Conservation (phyloP, 1,139 yeast genomes). For the Torulaspora globosa region DNA sequence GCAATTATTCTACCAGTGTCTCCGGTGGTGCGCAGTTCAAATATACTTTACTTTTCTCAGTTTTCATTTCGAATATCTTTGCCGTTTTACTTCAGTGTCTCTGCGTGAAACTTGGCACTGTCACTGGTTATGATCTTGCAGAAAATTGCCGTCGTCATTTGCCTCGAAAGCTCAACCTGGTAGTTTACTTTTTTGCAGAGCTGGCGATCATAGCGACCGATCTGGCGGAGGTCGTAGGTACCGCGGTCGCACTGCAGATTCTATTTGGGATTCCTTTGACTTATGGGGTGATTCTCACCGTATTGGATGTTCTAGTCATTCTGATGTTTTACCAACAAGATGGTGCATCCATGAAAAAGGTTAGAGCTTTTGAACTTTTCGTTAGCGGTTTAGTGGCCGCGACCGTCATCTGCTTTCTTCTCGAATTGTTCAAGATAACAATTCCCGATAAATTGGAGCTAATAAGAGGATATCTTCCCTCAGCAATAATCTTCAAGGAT, state of each 20-base stretch:
- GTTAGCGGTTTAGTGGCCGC: constrained; percentile 73
- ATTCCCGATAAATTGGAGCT: constrained; percentile 54
- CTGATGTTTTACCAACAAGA: constrained; percentile 86
- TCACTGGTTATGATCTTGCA: constrained; percentile 86
- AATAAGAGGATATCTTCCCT: constrained; percentile 74
- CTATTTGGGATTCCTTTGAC: constrained; percentile 71
- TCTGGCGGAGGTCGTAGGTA: constrained; percentile 89
- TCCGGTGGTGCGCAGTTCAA: constrained; percentile 88
- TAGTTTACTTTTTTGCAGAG: constrained; percentile 73
- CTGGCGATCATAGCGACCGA: constrained; percentile 90
- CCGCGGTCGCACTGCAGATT: constrained; percentile 84
- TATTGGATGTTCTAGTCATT: constrained; percentile 78
- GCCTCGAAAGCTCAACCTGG: constrained; percentile 55
- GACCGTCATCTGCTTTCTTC: constrained; percentile 79
- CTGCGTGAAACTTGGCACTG: constrained; percentile 82
- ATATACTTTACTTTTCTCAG: constrained; percentile 75
- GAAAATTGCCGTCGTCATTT: constrained; percentile 78
- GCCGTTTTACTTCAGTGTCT: constrained; percentile 83
- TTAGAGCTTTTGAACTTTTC: constrained; percentile 76
- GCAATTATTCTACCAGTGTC: constrained; percentile 92
- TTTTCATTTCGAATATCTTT: constrained; percentile 75
- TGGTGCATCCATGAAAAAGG: constrained; percentile 58
- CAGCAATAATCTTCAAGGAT: constrained; percentile 64
- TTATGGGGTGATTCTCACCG: constrained; percentile 76
- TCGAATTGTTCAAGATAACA: constrained; percentile 70